Percentiles rank a stretch among this genome's conserved stretches.
Evolutionary conservation across 345 rosid species (phyloP).

Genomic region (Stellera chamaejasme): DNA sequence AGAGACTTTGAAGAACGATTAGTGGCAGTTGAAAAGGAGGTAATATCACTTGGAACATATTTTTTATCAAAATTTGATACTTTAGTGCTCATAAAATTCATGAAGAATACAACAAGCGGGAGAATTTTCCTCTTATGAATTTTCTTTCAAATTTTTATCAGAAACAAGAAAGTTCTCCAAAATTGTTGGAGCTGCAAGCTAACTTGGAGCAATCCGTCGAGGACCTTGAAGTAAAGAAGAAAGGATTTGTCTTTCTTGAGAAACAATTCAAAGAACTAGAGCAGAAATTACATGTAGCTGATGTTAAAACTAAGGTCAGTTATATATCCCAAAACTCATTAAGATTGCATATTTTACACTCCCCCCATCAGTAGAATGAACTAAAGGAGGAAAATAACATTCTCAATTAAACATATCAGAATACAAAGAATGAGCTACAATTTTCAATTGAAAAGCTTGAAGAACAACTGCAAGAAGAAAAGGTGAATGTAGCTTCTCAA

Average conservation of each 20-base stretch:
- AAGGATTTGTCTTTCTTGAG: slow-evolving; percentile 36
- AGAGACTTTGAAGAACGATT: slow-evolving; percentile 58
- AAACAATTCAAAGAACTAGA: slow-evolving; percentile 55
- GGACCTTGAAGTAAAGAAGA: no score
- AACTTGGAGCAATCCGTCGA: slow-evolving; percentile 27
- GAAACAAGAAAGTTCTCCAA: slow-evolving; percentile 42
- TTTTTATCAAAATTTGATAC: no score
- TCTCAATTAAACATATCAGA: slow-evolving; percentile 52
- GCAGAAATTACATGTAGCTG: slow-evolving; percentile 53
- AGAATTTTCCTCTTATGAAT: no score
- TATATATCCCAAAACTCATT: background rate
- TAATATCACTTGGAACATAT: no score
- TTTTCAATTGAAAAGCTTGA: slow-evolving; percentile 50
- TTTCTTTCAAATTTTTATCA: slow-evolving; percentile 17
- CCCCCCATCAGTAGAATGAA: no score
- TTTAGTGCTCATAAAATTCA: no score
- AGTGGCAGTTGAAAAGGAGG: slow-evolving; percentile 41
- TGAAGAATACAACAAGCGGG: no score
- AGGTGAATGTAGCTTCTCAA: slow-evolving; percentile 33
- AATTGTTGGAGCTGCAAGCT: slow-evolving; percentile 44
- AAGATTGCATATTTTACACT: no score
- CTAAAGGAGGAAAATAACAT: slow-evolving; percentile 60
- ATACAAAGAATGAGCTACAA: slow-evolving; percentile 65
- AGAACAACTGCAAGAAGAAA: slow-evolving; percentile 42
- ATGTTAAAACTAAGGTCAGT: slow-evolving; percentile 63